phyloP scores from a whole-genome alignment of 495 filamentous ascomycete genomes.

The Cenococcum geophilum region DNA sequence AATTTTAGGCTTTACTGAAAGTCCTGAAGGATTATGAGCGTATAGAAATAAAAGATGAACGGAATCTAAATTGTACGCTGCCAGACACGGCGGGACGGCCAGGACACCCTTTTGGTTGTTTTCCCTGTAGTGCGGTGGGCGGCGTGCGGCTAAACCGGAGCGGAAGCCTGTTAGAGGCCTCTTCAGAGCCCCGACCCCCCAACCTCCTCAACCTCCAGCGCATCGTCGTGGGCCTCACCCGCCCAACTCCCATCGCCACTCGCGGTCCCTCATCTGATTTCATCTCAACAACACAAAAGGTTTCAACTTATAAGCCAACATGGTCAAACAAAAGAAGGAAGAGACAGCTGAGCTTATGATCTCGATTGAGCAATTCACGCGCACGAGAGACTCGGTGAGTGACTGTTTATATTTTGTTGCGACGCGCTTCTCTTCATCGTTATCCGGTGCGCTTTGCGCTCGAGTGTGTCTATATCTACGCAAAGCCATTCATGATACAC shows the following conservation, averaged over 20 bases:
- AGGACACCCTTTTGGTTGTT: too few relatives aligned
- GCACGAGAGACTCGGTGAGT: slow-evolving; percentile 61
- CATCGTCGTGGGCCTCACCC: too few relatives aligned
- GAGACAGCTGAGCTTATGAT: slow-evolving; percentile 41
- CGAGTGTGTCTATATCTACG: background rate
- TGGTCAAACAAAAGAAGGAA: slow-evolving; percentile 35
- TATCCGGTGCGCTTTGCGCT: background rate
- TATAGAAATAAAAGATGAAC: too few relatives aligned
- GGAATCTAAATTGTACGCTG: too few relatives aligned
- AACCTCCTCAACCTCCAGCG: too few relatives aligned
- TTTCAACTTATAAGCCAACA: background rate
- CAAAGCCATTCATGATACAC: background rate
- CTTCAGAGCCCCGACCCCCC: too few relatives aligned
- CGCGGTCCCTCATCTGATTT: background rate
- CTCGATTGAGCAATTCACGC: slow-evolving; percentile 56
- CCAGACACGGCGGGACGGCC: too few relatives aligned
- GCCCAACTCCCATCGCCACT: background rate
- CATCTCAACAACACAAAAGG: background rate
- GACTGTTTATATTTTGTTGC: slow-evolving; percentile 16
- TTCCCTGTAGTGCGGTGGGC: too few relatives aligned
- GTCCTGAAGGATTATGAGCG: too few relatives aligned
- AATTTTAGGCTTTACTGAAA: too few relatives aligned
- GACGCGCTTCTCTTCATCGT: background rate
- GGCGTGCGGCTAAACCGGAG: too few relatives aligned
- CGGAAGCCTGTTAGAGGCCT: too few relatives aligned